Percentiles rank a stretch among this genome's conserved stretches.
Evolutionary conservation across 2,329 filamentous ascomycete genomes (phyloP).

Genomic region (Cytospora chrysosperma): DNA sequence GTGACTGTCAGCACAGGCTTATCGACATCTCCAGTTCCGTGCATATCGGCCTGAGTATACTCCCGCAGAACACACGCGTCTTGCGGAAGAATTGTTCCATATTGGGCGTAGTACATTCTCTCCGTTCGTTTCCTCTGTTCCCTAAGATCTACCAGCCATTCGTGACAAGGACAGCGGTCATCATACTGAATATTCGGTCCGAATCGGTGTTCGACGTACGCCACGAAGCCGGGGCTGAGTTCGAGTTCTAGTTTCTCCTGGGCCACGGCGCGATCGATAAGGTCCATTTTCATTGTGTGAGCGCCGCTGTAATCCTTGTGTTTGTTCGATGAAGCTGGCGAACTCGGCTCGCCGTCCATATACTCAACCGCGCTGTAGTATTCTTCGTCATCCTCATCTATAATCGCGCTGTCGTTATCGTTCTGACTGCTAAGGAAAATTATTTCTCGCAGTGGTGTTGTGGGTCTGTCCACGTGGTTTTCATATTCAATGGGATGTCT

Average conservation of each 20-base stretch:
- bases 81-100: background rate
- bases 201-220: background rate
- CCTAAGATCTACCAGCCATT: background rate
- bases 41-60: background rate
- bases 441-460: background rate
- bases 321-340: background rate
- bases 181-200: background rate
- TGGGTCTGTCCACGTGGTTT: background rate
- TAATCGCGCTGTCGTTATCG: background rate
- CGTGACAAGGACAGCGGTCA: background rate
- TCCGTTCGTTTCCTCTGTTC: background rate
- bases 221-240: background rate
- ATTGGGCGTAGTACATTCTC: background rate
- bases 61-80: background rate
- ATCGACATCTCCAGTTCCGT: background rate
- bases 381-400: background rate
- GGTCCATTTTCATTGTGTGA: too few relatives aligned
- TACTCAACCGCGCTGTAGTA: background rate
- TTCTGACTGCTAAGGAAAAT: background rate
- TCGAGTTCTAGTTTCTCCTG: background rate
- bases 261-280: background rate
- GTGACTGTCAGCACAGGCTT: conserved; percentile 13
- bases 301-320: background rate
- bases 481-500: background rate
- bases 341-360: background rate